A percentile compares a stretch with the other conserved stretches of the same genome.
Conservation (phyloP, 495 filamentous ascomycete genomes). For the Pseudoneurospora amorphoporcata region DNA sequence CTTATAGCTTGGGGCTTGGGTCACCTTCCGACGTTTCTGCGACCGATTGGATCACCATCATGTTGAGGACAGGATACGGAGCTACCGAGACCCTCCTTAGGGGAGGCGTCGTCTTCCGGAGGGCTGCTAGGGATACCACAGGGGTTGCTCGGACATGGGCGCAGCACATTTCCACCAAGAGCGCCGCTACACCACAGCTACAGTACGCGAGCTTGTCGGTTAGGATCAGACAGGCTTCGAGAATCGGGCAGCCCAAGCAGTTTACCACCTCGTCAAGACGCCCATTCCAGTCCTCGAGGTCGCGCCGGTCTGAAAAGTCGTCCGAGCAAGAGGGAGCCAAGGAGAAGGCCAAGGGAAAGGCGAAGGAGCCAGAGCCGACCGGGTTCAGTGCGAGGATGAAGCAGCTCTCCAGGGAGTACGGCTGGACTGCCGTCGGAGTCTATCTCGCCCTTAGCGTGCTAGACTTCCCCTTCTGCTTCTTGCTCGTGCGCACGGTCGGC, state of each 20-base stretch:
- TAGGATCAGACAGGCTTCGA: not conserved
- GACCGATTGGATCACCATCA: not conserved
- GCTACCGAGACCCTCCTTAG: slow-evolving; percentile 11
- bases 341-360: not conserved
- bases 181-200: slow-evolving; percentile 13
- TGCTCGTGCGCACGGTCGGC: slow-evolving; percentile 71
- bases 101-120: not conserved
- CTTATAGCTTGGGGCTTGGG: not conserved
- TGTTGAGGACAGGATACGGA: slow-evolving; percentile 13
- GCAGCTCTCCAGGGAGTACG: slow-evolving; percentile 86
- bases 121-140: not conserved
- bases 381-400: slow-evolving; percentile 61
- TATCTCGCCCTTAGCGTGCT: slow-evolving; percentile 74
- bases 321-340: not conserved
- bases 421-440: slow-evolving; percentile 86
- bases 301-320: slow-evolving; percentile 4
- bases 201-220: slow-evolving; percentile 1
- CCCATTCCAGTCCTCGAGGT: slow-evolving; percentile 17
- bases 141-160: not conserved
- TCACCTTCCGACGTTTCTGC: not conserved
- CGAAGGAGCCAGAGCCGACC: slow-evolving; percentile 26
- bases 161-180: slow-evolving; percentile 5
- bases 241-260: slow-evolving; percentile 1
- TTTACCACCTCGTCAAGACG: slow-evolving; percentile 8
- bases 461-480: slow-evolving; percentile 93